Evolutionary conservation across 306 rosid species (phyloP).

Genomic region (Lathyrus aphaca): DNA sequence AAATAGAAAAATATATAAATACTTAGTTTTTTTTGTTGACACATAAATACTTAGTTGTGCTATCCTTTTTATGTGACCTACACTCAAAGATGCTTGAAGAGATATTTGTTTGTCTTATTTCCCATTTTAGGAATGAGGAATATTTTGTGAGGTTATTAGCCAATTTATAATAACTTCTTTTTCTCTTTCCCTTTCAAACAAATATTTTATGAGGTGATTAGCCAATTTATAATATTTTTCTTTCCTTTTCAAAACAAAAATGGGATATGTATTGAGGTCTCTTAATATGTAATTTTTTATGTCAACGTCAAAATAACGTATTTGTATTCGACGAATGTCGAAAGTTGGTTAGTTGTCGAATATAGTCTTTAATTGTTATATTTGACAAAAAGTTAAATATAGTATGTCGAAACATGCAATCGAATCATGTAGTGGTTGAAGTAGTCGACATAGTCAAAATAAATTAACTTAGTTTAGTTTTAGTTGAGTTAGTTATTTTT

Average conservation of each 20-base stretch:
- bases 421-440: no score
- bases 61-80: not conserved
- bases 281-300: no score
- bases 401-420: no score
- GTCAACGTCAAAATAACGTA: no score
- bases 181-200: not conserved
- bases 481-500: no score
- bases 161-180: not conserved
- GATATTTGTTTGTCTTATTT: not conserved
- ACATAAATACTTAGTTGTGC: not conserved
- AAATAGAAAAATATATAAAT: not conserved
- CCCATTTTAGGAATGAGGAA: not conserved
- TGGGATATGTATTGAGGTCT: not conserved
- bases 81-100: not conserved
- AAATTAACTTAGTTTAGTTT: no score
- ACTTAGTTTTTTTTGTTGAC: not conserved
- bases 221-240: not conserved
- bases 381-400: no score
- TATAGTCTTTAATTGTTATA: no score
- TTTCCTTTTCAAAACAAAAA: not conserved
- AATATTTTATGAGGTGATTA: conserved; percentile 5
- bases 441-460: no score
- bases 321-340: no score
- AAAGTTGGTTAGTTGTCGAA: no score
- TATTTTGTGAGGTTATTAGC: conserved; percentile 5